Base-by-base conservation (phyloP, 768 basidiomycete genomes). In the Hygrocybe coccinea region DNA sequence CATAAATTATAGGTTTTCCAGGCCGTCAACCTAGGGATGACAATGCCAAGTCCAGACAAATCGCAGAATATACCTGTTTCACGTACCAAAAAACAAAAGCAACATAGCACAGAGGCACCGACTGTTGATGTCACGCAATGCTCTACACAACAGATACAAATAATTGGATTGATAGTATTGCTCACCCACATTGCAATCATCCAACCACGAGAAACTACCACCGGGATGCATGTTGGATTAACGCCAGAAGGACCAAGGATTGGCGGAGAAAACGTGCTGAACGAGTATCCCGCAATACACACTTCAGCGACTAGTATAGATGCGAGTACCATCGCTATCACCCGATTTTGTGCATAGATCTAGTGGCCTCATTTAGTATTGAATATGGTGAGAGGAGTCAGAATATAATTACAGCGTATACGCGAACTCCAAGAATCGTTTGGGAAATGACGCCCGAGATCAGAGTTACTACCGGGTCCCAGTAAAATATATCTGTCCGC, bases 401-500 rank as follows among this genome's bases (percentile, higher is more conserved):
- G 37, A 25, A 7, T 1, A 2, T 24, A 44, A 58, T 17, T 60
- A 65, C 66, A 39, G 63, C 64, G 54, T 62, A 65, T 37, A 67
- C 64, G 19, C 64, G 60, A 46, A 56, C 56, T 7, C 66, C 66
- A 48, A 67, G 50, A 21, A 67, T 65, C 19, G 62, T 41, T 46
- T 67, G 66, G 14, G 66, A 67, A 10, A 67, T 36, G 15, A 64
- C 56, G n/a, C 63, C 64, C 4, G 64, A 65, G 3, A 67, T 63
- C 1, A 67, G 50, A 21, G 66, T 62, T 8, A 64, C 61, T 3
- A 67, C 62, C 10, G 66, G 66, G 51, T 65, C 58, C 52, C 62
- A 64, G 17, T 33, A 57, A 50, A 57, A 67, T 21, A 65, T 58
- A 38, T 61, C 64, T 67, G 34, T 21, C 19, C 19, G 35, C n/a